These are phyloP conservation scores for Prinsepia uniflora DNA, from an alignment of 306 rosid genomes.

Conservation along the genomic window DNA sequence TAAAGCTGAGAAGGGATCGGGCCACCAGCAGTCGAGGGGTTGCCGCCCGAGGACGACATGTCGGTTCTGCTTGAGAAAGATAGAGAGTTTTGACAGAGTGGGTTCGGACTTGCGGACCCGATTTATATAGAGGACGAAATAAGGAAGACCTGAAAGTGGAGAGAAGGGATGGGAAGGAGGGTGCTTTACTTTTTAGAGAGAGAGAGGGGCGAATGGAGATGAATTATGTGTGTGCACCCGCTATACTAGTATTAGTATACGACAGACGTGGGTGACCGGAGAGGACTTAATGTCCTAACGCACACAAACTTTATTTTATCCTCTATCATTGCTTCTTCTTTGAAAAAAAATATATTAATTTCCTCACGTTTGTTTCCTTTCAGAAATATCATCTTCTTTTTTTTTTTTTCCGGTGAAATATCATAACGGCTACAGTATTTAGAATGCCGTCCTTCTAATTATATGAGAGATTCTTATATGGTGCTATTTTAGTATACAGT, in stretches of 20 bases:
- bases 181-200: not conserved
- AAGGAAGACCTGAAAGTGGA: constrained; percentile 17
- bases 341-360: too few relatives aligned
- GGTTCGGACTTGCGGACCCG: constrained; percentile 10
- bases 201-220: not conserved
- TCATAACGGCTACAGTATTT: too few relatives aligned
- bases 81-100: constrained; percentile 15
- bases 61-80: constrained; percentile 11
- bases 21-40: constrained; percentile 26
- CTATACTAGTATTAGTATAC: not conserved
- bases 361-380: too few relatives aligned
- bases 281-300: not conserved
- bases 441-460: too few relatives aligned
- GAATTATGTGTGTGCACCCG: not conserved
- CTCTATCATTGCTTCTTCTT: too few relatives aligned
- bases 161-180: not conserved
- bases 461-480: too few relatives aligned
- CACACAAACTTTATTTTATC: not conserved
- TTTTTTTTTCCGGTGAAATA: too few relatives aligned
- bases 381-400: too few relatives aligned
- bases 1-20: constrained; percentile 44
- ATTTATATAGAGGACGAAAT: constrained; percentile 26
- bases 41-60: constrained; percentile 68
- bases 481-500: too few relatives aligned
- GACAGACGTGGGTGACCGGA: not conserved